phyloP scores from a whole-genome alignment of 306 rosid genomes.

The Vicia villosa region DNA sequence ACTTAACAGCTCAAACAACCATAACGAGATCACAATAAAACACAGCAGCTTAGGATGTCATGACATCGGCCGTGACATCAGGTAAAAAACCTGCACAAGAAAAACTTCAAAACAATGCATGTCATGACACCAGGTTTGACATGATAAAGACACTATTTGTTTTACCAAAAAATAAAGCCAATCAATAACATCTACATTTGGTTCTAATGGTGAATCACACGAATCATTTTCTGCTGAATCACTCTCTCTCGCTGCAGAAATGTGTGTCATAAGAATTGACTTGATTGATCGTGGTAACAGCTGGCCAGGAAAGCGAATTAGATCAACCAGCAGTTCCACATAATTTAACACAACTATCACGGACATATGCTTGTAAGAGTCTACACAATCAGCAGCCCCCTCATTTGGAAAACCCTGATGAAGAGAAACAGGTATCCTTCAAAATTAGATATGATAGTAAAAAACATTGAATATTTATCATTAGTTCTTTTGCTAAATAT shows the following conservation, averaged over 20 bases:
- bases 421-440: slow-evolving; percentile 39
- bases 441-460: slow-evolving; percentile 22
- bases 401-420: slow-evolving; percentile 90
- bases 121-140: too few relatives aligned
- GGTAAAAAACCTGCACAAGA: too few relatives aligned
- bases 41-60: too few relatives aligned
- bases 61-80: too few relatives aligned
- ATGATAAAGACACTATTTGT: too few relatives aligned
- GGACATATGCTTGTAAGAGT: slow-evolving; percentile 91
- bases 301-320: slow-evolving; percentile 94
- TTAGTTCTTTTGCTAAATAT: slow-evolving; percentile 16
- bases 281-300: slow-evolving; percentile 77
- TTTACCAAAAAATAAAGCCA: too few relatives aligned
- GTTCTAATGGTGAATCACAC: slow-evolving; percentile 96
- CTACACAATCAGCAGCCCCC: slow-evolving; percentile 73
- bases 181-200: too few relatives aligned
- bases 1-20: too few relatives aligned
- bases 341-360: slow-evolving; percentile 82
- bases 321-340: slow-evolving; percentile 87
- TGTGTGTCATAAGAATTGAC: slow-evolving; percentile 86
- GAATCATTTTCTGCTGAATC: slow-evolving; percentile 99
- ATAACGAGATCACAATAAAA: too few relatives aligned
- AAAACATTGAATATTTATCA: slow-evolving; percentile 27
- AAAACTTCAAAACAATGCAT: too few relatives aligned
- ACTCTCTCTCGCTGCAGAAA: slow-evolving; percentile 95